Evolutionary conservation across 306 rosid genomes (phyloP).

Genomic region (Rubus parviflorus): DNA sequence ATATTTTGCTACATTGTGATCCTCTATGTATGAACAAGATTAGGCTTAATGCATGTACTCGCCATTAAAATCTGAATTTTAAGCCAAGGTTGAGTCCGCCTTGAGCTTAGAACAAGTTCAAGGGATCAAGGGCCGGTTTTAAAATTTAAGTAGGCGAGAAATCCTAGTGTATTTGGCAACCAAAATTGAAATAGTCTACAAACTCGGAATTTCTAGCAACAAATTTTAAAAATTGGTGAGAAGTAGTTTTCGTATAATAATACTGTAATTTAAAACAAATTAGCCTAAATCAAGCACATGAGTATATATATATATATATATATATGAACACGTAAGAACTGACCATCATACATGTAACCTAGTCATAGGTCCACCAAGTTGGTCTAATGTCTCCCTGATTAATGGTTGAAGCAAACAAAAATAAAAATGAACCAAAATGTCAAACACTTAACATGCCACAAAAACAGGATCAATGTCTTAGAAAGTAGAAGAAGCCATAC

Average conservation of each 20-base stretch:
- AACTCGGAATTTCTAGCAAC: too few relatives aligned
- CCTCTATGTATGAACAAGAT: neutral
- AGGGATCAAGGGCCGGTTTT: neutral
- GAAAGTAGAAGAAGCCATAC: conserved; percentile 31
- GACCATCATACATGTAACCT: neutral
- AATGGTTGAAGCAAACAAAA: neutral
- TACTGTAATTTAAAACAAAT: too few relatives aligned
- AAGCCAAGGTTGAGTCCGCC: neutral
- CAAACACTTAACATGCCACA: neutral
- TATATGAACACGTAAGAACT: neutral
- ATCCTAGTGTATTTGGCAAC: too few relatives aligned
- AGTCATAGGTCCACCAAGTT: neutral
- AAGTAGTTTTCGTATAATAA: too few relatives aligned
- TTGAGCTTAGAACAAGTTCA: neutral
- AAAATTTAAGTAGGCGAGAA: neutral
- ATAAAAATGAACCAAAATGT: neutral
- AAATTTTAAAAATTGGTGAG: too few relatives aligned
- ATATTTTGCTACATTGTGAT: neutral
- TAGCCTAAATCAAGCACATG: neutral
- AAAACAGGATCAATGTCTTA: neutral
- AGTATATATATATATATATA: too few relatives aligned
- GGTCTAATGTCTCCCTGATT: neutral
- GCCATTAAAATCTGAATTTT: neutral
- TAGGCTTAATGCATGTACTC: neutral
- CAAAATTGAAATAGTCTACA: too few relatives aligned